These are phyloP conservation scores for Austroboletus eburneus DNA, from an alignment of 768 basidiomycete species.

Conservation along the genomic window DNA sequence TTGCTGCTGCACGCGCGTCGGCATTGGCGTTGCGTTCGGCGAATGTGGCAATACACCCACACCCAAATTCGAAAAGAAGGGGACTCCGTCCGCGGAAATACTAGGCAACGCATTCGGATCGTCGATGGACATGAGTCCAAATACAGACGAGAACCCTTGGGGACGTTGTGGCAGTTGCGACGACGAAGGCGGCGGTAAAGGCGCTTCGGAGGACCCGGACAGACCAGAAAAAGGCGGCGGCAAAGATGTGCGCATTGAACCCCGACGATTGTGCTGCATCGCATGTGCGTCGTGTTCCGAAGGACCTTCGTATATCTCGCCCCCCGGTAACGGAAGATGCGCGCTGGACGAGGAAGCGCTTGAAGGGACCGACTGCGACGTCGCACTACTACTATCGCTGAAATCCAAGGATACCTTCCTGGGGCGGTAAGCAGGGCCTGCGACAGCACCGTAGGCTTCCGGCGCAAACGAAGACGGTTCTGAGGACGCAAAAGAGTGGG, in stretches of 20 bases:
- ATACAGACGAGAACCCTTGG: slow-evolving; percentile 52
- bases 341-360: slow-evolving; percentile 50
- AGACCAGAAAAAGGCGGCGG: slow-evolving; percentile 3
- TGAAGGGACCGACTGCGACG: slow-evolving; percentile 44
- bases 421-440: slow-evolving; percentile 28
- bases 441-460: slow-evolving; percentile 15
- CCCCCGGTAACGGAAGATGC: slow-evolving; percentile 42
- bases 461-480: slow-evolving; percentile 21
- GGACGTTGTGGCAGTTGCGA: slow-evolving; percentile 1
- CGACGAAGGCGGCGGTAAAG: neutral
- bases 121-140: slow-evolving; percentile 74
- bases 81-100: slow-evolving; percentile 51
- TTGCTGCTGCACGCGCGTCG: slow-evolving; percentile 22
- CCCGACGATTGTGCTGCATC: slow-evolving; percentile 17
- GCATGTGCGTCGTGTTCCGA: slow-evolving; percentile 21
- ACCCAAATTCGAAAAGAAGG: slow-evolving; percentile 51
- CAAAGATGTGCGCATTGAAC: slow-evolving; percentile 15
- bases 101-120: slow-evolving; percentile 67
- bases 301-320: slow-evolving; percentile 25
- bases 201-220: slow-evolving; percentile 5
- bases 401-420: slow-evolving; percentile 35
- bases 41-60: slow-evolving; percentile 32
- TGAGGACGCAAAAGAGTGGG: slow-evolving; percentile 19
- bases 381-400: slow-evolving; percentile 43
- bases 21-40: slow-evolving; percentile 50